Evolutionary conservation across 1,284 basidiomycete species (phyloP).

Genomic region (Meripilus lineatus): DNA sequence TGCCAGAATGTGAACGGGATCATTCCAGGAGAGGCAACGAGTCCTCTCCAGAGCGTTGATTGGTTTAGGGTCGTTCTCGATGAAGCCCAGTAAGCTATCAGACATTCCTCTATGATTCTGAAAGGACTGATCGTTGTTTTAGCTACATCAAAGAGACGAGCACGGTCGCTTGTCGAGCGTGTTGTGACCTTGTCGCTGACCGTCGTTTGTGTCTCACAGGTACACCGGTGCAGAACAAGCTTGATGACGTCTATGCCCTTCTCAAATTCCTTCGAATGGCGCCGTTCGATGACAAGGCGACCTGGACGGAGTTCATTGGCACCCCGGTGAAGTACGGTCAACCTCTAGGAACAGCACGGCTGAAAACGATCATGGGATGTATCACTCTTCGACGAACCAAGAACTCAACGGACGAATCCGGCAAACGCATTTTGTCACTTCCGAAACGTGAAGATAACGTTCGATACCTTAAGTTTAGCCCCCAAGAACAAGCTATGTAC

Average conservation of each 20-base stretch:
- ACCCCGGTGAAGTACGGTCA: slow-evolving; percentile 90
- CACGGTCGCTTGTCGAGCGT: slow-evolving; percentile 92
- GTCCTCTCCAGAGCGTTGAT: slow-evolving; percentile 91
- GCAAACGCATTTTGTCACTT: slow-evolving; percentile 79
- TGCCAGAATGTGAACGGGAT: too few species aligned
- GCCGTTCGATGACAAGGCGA: slow-evolving; percentile 89
- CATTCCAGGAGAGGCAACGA: slow-evolving; percentile 77
- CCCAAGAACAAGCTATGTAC: slow-evolving; percentile 84
- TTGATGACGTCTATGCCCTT: slow-evolving; percentile 96
- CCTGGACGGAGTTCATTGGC: slow-evolving; percentile 93
- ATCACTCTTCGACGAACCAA: slow-evolving; percentile 96
- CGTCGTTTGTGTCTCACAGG: slow-evolving; percentile 93
- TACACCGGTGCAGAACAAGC: slow-evolving; percentile 97
- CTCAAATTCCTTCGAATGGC: slow-evolving; percentile 93
- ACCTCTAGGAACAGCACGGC: slow-evolving; percentile 85
- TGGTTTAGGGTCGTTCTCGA: slow-evolving; percentile 99
- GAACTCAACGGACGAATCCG: slow-evolving; percentile 79
- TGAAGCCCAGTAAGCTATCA: slow-evolving; percentile 85
- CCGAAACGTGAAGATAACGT: slow-evolving; percentile 87
- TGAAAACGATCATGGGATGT: slow-evolving; percentile 97
- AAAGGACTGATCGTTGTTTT: slow-evolving; percentile 8
- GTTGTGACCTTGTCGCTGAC: slow-evolving; percentile 92
- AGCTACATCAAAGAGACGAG: slow-evolving; percentile 96
- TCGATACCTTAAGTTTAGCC: slow-evolving; percentile 80
- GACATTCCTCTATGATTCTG: slow-evolving; percentile 2